Conservation (phyloP, 805 yeast species). For the Ogataea pilisensis region DNA sequence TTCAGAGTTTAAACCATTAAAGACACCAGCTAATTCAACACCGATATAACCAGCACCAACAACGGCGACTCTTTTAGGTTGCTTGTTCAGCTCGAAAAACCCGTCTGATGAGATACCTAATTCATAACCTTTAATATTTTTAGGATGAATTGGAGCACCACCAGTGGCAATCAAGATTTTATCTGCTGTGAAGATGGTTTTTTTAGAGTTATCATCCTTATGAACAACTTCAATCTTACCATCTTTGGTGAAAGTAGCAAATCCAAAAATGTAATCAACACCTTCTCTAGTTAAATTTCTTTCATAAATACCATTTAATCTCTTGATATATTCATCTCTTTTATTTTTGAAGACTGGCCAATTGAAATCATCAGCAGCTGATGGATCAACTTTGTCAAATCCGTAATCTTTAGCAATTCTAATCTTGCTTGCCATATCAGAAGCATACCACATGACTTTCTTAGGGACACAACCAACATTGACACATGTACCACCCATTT, state of each 20-base stretch:
- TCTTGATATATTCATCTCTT: constrained; percentile 85
- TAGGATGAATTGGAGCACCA: constrained; percentile 75
- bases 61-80: constrained; percentile 89
- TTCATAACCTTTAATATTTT: constrained; percentile 72
- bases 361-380: constrained; percentile 60
- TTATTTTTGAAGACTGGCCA: constrained; percentile 81
- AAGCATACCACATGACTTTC: constrained; percentile 98
- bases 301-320: constrained; percentile 92
- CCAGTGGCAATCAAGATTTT: constrained; percentile 90
- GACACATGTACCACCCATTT: constrained; percentile 97
- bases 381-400: constrained; percentile 52
- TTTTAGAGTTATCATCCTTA: constrained; percentile 53
- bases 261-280: constrained; percentile 83
- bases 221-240: constrained; percentile 77
- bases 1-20: constrained; percentile 81
- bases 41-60: constrained; percentile 99
- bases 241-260: constrained; percentile 68
- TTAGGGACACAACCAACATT: constrained; percentile 99
- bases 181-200: constrained; percentile 63
- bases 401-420: constrained; percentile 81
- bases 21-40: constrained; percentile 91
- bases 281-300: constrained; percentile 83
- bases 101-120: constrained; percentile 87
- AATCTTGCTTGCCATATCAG: constrained; percentile 77
- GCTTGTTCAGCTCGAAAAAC: constrained; percentile 72